Percentiles rank a stretch among this genome's conserved stretches.
These are phyloP conservation scores for Fonsecaea nubica DNA, from an alignment of 2,329 filamentous ascomycete species.

Conservation along the genomic window DNA sequence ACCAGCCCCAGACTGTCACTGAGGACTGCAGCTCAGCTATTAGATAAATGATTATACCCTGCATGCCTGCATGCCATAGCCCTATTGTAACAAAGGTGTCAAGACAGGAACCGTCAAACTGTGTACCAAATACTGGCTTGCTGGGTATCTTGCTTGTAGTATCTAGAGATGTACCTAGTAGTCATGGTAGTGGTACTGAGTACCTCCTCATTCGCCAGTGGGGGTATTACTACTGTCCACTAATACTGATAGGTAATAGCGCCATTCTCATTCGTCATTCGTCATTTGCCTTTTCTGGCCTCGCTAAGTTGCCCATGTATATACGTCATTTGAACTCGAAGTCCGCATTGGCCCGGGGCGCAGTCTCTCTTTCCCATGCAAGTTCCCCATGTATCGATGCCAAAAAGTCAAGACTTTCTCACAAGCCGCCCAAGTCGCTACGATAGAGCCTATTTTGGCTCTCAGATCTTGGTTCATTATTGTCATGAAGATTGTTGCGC, in stretches of 20 bases:
- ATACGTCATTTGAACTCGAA: constrained; percentile 7
- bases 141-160: too few relatives aligned
- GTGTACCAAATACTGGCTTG: too few relatives aligned
- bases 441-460: background rate
- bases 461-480: background rate
- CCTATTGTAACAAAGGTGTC: too few relatives aligned
- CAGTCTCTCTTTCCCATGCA: constrained; percentile 5
- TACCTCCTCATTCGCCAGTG: too few relatives aligned
- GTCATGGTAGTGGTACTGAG: too few relatives aligned
- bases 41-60: too few relatives aligned
- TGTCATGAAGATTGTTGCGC: background rate
- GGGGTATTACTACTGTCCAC: too few relatives aligned
- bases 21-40: too few relatives aligned
- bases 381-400: background rate
- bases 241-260: background rate
- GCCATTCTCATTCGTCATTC: background rate
- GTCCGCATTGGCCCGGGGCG: background rate
- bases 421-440: background rate
- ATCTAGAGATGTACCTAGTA: too few relatives aligned
- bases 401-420: constrained; percentile 3
- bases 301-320: background rate
- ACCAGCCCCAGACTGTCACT: background rate
- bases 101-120: too few relatives aligned
- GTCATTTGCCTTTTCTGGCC: too few relatives aligned
- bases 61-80: too few relatives aligned